Base-by-base conservation (phyloP, 306 rosid species). In the Cucurbita moschata region DNA sequence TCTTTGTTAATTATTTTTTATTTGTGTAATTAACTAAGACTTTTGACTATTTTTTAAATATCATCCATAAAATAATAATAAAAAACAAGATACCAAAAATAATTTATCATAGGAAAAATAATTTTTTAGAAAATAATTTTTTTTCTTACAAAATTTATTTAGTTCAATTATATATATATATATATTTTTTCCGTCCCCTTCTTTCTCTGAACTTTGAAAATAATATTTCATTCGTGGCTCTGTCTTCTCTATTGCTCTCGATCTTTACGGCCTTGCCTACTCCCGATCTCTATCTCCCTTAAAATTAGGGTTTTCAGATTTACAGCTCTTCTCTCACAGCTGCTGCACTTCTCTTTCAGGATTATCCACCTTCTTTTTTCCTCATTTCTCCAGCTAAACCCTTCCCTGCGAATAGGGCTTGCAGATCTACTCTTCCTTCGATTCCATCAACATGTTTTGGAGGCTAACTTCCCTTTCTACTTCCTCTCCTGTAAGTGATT, bases 401-500 rank as follows among this genome's bases (percentile, higher is more conserved):
- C 46, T 40, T 50, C 67, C 54, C 46, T 23, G 49, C 53, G 65
- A 80, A 83, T 77, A 82, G 85, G 86, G 86, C 77, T 86, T 64
- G 53, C 83, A 79, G 96, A 89, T 85, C 97, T 83, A 77, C 51
- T 61, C 60, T 77, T 42, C 84, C 47, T 30, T 60, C 30, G 4
- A 38, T 53, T 66, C 55, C 77, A 42, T 79, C 92, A 80, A 61
- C 89, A 95, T 95, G 99, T 95, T 95, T 75, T 95, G 99, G 99
- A 95, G 92, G 94, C 91, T 95, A 81, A 79, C 97, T 4, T 80
- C 99, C 83, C 87, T 94, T 8, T 91, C 96, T 72, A 82, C 99
- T 73, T 81, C 97, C 79, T 95, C 99, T 3, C 99, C 97, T 57
- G 99, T 95, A 75, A 89, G 96, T 88, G 79, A 54, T 49, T 65